Base-by-base conservation (phyloP, 108 stramenopile genomes). In the Pseudonitzschia pungens region DNA sequence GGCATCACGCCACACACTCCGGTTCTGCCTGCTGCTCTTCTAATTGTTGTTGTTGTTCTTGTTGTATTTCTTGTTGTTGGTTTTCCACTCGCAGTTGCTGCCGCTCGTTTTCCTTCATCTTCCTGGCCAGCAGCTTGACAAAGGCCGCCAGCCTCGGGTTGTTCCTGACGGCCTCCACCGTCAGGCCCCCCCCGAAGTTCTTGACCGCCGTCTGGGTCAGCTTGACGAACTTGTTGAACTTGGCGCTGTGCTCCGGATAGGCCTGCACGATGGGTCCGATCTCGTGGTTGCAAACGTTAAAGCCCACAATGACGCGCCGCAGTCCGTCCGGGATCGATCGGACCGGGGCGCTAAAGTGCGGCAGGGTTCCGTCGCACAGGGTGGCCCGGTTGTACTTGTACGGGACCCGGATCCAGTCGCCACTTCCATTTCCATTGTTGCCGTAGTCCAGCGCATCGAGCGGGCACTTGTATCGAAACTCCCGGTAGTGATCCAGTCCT, bases 281-380 rank as follows among this genome's bases (percentile, higher is more conserved):
- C 18, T 60, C 59, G 32, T 60, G 28, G 32, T 60, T 60, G 32
- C 59, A 60, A 11, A 60, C 59, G 26, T 60, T 60, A 18, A 60
- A 60, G 11, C 59, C 59, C 16, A 60, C 59, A 60, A 60, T 60
- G 31, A 60, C 59, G 14, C 59, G 59, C 18, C 31, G 27, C 0
- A 29, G 9, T 26, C 59, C 59, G 0, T 60, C 59, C 26, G 59
- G 10, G 16, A 60, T 60, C 32, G 59, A 60, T 60, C 31, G 28
- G 26, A 60, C 59, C 28, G 59, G 59, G 0, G 59, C 28, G 32
- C 59, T 60, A 31, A 60, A 60, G 18, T 60, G 59, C 11, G 59
- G 59, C 15, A 60, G 32, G 26, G 27, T 18, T 26, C 59, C 59
- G 26, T 60, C 59, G 32, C 59, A 60, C 32, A 60, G 16, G 11